phyloP scores from a whole-genome alignment of 1,284 basidiomycete species.

The Irpex rosettiformis region DNA sequence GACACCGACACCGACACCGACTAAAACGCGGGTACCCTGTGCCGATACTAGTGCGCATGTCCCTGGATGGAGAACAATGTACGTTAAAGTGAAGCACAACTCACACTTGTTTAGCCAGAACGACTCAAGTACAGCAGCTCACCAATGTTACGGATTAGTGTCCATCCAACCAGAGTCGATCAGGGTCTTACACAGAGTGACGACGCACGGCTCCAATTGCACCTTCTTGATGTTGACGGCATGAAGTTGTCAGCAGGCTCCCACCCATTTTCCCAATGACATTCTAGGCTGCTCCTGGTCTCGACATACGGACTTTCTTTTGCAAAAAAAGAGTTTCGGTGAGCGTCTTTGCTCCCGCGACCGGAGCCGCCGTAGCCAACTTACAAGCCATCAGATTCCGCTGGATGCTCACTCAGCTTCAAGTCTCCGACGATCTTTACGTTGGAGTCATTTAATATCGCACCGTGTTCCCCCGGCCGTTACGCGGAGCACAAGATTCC shows the following conservation, averaged over 20 bases:
- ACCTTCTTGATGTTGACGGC: not conserved
- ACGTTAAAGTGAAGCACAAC: no score
- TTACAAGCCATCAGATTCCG: not conserved
- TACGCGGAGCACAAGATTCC: not conserved
- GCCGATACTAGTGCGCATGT: no score
- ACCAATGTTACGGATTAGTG: no score
- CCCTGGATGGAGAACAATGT: no score
- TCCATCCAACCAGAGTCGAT: no score
- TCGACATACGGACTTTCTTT: not conserved
- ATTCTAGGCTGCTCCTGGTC: not conserved
- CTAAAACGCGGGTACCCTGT: no score
- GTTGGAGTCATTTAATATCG: not conserved
- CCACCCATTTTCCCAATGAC: not conserved
- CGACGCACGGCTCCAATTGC: not conserved
- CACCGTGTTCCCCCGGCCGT: not conserved
- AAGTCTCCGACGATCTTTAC: not conserved
- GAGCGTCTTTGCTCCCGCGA: not conserved
- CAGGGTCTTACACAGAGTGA: not conserved
- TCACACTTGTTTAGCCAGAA: no score
- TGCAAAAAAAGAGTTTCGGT: not conserved
- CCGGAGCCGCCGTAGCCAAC: not conserved
- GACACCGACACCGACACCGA: no score
- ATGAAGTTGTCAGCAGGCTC: not conserved
- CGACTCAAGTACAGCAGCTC: no score
- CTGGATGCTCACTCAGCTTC: constrained; percentile 2